Base-by-base conservation (phyloP, 331 rosid genomes). In the Telfairia occidentalis region DNA sequence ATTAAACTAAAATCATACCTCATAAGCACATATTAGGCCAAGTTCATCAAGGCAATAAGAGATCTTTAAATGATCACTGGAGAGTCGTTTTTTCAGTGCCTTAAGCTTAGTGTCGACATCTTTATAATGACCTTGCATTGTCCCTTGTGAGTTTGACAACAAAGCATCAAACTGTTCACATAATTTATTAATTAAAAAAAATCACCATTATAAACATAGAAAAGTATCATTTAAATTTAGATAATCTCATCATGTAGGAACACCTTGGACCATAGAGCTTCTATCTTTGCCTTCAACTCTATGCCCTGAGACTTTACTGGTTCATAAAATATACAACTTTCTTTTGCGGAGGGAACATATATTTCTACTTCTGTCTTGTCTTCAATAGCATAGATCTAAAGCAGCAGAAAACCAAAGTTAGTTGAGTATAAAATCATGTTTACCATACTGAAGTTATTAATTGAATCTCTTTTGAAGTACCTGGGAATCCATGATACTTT, bases 21-120 rank as follows among this genome's bases (percentile, higher is more conserved):
- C 98, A 74, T 86, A 85, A 74, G 97, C 88, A 82, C 98, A 91
- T 9, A 87, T 45, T 55, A 90, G 86, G 77, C 98, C 98, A 64
- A 91, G 96, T 64, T 91, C 88, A 23, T 94, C 92, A 37, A 91
- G 88, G 76, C 97, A 94, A 84, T 94, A 84, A 66, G 84, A 80
- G 53, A 85, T 81, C 83, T 85, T 87, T 9, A 86, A 80, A 52
- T 80, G 87, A 75, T 90, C 90, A 71, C 77, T 88, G 49, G 86
- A 82, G 83, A 94, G 77, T 42, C 85, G 82, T 74, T 82, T 89
- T 60, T 52, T 87, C 72, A 91, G 28, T 21, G 74, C 57, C 87
- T 82, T 87, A 50, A 89, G 76, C 83, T 79, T 89, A 60, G 78
- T 61, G 26, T 83, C 87, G 67, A 83, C 45, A 42, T 88, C 91